Conservation (phyloP, 1,284 basidiomycete genomes). For the Ustilago crameri region DNA sequence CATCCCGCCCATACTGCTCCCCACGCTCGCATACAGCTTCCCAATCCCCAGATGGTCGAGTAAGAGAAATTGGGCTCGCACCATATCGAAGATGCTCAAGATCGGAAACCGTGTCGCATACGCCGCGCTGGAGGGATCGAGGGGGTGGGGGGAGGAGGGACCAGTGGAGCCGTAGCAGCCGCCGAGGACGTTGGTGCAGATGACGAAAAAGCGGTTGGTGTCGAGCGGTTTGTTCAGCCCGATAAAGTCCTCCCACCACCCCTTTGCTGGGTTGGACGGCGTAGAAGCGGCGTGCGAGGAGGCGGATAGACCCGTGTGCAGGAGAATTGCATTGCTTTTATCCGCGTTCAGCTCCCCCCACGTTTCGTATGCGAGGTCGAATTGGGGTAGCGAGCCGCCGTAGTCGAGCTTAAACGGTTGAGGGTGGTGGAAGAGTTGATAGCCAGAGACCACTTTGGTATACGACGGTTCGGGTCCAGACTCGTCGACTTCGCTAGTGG, state of each 20-base stretch:
- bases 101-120: conserved; percentile 94
- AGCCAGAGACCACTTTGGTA: conserved; percentile 69
- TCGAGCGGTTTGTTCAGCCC: conserved; percentile 89
- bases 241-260: conserved; percentile 99
- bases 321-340: conserved; percentile 89
- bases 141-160: conserved; percentile 81
- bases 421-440: conserved; percentile 67
- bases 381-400: conserved; percentile 75
- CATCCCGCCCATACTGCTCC: conserved; percentile 97
- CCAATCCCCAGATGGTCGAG: conserved; percentile 86
- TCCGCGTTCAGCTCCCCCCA: conserved; percentile 87
- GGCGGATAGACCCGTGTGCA: conserved; percentile 94
- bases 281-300: conserved; percentile 94
- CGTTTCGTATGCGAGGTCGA: conserved; percentile 94
- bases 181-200: conserved; percentile 96
- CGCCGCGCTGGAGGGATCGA: conserved; percentile 70
- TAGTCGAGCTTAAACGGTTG: conserved; percentile 80
- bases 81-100: conserved; percentile 95
- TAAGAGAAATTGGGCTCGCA: conserved; percentile 85
- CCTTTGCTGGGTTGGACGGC: conserved; percentile 79
- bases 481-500: conserved; percentile 28
- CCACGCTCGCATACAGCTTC: conserved; percentile 89
- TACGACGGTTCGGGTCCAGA: conserved; percentile 70
- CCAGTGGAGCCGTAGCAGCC: conserved; percentile 98
- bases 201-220: conserved; percentile 89